Evolutionary conservation across 768 basidiomycete genomes (phyloP), one percentile per base, ranked within the genome.

Genomic region (Xerocomellus chrysenteron): DNA sequence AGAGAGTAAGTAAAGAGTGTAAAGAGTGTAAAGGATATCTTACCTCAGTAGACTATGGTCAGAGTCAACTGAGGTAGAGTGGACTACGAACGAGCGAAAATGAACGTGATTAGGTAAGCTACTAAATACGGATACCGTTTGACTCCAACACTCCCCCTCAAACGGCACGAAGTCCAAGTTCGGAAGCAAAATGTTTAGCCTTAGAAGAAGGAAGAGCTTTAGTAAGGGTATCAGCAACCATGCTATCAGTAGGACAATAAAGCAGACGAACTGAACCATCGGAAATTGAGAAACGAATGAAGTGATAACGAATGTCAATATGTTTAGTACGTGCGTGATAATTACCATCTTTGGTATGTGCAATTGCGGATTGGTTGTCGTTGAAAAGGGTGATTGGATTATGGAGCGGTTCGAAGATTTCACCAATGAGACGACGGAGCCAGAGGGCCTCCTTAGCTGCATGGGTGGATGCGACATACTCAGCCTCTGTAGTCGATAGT

Each of bases 141-240:
- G n/a, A n/a, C n/a, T n/a, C n/a, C n/a, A n/a, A n/a, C n/a, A n/a
- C n/a, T n/a, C n/a, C n/a, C n/a, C n/a, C n/a, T n/a, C n/a, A n/a
- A n/a, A n/a, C 26, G 4, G 43, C 2, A 19, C 30, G 21, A 8
- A 52, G 43, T 37, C 42, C 12, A 9, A 52, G 51, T 37, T 44
- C 43, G 1, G 7, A n/a, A 44, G 51, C 43, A 37, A 52, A 52
- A 16, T 52, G 43, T 19, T 55, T 55, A 3, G 41, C 54, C 16
- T 56, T 56, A 17, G 14, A 3, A 2, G n/a, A 45, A 39, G 43
- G 49, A 13, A 56, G 49, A 14, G 43, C 55, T 24, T 56, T 56
- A 3, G 37, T 56, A 5, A 56, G 19, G 3, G 43, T 56, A 33
- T 56, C 21, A 32, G 56, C 33, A 13, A 57, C 7, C 50, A 57